Base-by-base conservation (phyloP, 192 early-diverging fungal genomes). In the Gaertneriomyces sp. region DNA sequence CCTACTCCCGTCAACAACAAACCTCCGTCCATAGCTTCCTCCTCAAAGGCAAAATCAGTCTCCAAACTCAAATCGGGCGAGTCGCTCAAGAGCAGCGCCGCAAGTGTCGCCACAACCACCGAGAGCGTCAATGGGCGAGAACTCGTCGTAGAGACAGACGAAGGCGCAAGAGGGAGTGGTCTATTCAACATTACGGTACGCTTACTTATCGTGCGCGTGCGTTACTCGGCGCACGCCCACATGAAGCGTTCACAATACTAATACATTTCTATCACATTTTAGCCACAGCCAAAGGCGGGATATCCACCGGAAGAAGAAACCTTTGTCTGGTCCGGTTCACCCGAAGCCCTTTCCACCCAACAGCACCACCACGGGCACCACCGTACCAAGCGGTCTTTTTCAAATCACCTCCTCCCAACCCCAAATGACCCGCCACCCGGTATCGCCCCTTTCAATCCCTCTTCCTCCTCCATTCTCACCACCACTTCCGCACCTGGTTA, bases 311-410 rank as follows among this genome's bases (percentile, higher is more conserved):
- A 66, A 44, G 33, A n/a, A 5, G 64, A 66, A 33, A 54, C 55
- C 6, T 66, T 66, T 45, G 64, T 66, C 7, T 66, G 64, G 64
- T 57, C 53, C 41, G 64, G 64, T 5, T 66, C 64, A 16, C 64
- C 64, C 5, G 64, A 66, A 25, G 53, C 64, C n/a, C 25, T 33
- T 33, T 33, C 25, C 0, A 33, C 25, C 1, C 25, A 33, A 33
- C 25, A 33, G 2, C 25, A 33, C 25, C 25, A 33, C 25, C 25
- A 33, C 25, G 25, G 43, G 4, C 52, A 57, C n/a, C 7, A 11
- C n/a, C 64, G 64, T 43, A 46, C 14, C 17, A 53, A 40, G 3
- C 12, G 64, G 7, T 66, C 64, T 0, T 66, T 66, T 45, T 66
- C 64, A 20, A 40, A 43, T 10, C 64, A 66, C 46, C 54, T 66